Evolutionary conservation across 176 grass and related monocot genomes (phyloP).

Genomic region (Oropetium thomaeum): DNA sequence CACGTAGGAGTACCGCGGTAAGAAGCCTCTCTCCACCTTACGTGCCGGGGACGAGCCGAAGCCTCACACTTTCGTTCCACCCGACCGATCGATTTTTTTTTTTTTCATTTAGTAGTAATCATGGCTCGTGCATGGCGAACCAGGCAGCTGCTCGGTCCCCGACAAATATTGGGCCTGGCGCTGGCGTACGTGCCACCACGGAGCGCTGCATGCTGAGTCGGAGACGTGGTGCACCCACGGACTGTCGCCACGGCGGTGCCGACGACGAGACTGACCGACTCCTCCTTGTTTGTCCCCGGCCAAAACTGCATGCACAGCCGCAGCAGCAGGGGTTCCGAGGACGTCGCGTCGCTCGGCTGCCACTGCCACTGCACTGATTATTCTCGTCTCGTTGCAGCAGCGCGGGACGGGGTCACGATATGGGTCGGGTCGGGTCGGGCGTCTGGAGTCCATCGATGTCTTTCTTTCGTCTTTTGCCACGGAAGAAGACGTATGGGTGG

Average conservation of each 20-base stretch:
- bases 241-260: no score
- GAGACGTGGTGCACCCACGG: conserved; percentile 4
- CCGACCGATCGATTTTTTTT: no score
- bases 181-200: background rate
- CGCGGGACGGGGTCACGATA: no score
- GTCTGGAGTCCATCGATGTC: no score
- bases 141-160: background rate
- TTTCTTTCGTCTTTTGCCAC: no score
- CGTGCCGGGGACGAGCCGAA: background rate
- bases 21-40: background rate
- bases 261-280: no score
- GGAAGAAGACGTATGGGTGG: no score
- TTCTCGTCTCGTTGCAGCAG: conserved; percentile 6
- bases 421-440: no score
- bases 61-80: no score
- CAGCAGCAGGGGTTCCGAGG: background rate
- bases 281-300: no score
- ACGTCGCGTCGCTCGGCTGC: background rate
- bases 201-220: background rate
- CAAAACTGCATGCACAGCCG: background rate
- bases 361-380: background rate
- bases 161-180: background rate
- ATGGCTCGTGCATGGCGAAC: background rate
- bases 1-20: background rate
- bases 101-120: no score